Conservation (phyloP, 257 asterid species). For the Nicotiana tomentosiformis region DNA sequence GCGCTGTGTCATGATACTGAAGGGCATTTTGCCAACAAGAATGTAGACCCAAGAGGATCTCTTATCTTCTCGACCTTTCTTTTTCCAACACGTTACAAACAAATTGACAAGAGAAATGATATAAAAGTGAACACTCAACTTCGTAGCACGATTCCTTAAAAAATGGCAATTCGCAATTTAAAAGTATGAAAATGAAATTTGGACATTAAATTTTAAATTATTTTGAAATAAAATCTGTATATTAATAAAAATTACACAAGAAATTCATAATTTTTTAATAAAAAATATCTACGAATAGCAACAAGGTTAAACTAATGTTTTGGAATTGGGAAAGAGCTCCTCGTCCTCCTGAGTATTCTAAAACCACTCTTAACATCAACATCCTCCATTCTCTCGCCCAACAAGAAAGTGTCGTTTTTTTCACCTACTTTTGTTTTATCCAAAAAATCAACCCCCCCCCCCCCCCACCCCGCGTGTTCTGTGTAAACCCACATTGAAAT, state of each 20-base stretch:
- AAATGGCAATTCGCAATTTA: not conserved
- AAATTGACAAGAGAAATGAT: not conserved
- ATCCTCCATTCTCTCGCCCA: not conserved
- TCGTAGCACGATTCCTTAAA: not conserved
- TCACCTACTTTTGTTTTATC: not conserved
- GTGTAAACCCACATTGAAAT: not conserved
- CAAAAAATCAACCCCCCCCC: not conserved
- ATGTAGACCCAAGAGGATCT: not conserved
- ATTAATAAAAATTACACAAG: too few relatives aligned
- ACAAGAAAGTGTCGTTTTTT: not conserved
- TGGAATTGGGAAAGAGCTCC: not conserved
- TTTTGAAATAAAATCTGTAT: not conserved
- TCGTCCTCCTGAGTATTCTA: not conserved
- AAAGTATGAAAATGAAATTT: not conserved
- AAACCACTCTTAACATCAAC: not conserved
- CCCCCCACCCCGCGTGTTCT: not conserved
- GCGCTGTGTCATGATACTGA: not conserved
- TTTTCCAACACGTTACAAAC: not conserved
- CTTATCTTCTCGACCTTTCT: not conserved
- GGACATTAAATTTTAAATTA: not conserved
- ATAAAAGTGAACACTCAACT: not conserved
- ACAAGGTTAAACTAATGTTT: not conserved
- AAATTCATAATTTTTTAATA: not conserved
- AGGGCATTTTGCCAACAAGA: not conserved
- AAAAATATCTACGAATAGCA: not conserved